Conservation (phyloP, 2,329 filamentous ascomycete genomes). For the Aspergillus sergii region DNA sequence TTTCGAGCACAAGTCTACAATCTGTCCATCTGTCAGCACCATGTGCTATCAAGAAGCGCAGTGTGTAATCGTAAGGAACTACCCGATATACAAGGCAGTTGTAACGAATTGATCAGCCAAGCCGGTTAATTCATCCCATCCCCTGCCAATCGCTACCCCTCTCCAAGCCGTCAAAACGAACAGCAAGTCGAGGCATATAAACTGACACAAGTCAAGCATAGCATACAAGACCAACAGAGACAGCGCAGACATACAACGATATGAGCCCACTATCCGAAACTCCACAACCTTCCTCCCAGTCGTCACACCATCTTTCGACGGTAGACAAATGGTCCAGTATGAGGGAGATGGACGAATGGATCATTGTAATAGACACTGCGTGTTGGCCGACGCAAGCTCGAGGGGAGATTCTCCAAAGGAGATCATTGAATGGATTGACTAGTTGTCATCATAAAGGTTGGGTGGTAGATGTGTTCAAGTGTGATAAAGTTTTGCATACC, state of each 20-base stretch:
- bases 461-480: conserved; percentile 4
- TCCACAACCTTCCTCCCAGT: conserved; percentile 51
- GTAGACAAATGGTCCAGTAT: conserved; percentile 46
- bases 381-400: conserved; percentile 28
- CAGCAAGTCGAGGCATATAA: conserved; percentile 28
- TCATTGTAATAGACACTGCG: conserved; percentile 24
- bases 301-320: conserved; percentile 11
- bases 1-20: not conserved
- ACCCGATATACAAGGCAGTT: not conserved
- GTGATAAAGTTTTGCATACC: conserved; percentile 26
- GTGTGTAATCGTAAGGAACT: conserved; percentile 8
- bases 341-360: conserved; percentile 40
- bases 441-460: conserved; percentile 56
- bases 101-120: conserved; percentile 37
- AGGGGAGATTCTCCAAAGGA: conserved; percentile 43
- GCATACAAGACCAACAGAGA: conserved; percentile 23
- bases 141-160: conserved; percentile 36
- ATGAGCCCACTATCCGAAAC: conserved; percentile 28
- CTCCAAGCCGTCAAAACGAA: conserved; percentile 42
- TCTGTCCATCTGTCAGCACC: conserved; percentile 10
- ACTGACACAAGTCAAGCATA: conserved; percentile 41
- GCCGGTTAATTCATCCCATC: conserved; percentile 49
- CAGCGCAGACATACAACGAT: conserved; percentile 27
- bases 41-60: conserved; percentile 7
- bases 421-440: conserved; percentile 67